A percentile compares a stretch with the other conserved stretches of the same genome.
Conservation (phyloP, 441 rosid species). For the Corymbia calophylla region DNA sequence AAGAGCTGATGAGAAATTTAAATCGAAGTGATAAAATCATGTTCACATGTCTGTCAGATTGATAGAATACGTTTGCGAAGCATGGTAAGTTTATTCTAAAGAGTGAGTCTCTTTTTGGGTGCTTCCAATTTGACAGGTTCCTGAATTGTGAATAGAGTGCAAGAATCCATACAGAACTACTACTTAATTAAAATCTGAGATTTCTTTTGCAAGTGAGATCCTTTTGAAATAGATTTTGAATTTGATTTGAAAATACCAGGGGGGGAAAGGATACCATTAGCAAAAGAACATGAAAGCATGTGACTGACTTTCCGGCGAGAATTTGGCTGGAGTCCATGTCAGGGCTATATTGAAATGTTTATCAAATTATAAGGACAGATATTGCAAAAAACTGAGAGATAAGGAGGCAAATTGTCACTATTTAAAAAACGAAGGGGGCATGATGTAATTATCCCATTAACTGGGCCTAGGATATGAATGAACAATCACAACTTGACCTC, state of each 20-base stretch:
- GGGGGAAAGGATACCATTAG: background rate
- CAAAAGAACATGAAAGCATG: too few relatives aligned
- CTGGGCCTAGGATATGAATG: too few relatives aligned
- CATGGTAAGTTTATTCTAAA: background rate
- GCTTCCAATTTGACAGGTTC: background rate
- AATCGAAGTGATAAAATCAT: background rate
- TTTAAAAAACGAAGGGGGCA: too few relatives aligned
- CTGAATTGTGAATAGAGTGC: background rate
- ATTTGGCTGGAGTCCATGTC: too few relatives aligned
- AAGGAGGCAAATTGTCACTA: too few relatives aligned
- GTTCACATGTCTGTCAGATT: background rate
- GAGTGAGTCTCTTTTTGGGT: background rate
- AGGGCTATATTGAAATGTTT: too few relatives aligned
- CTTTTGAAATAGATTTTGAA: background rate
- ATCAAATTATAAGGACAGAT: too few relatives aligned
- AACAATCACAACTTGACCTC: too few relatives aligned
- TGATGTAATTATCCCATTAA: too few relatives aligned
- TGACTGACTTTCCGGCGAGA: too few relatives aligned
- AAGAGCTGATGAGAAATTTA: background rate
- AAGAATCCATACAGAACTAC: background rate
- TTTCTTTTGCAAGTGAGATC: background rate
- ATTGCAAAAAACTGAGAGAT: too few relatives aligned
- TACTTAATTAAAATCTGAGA: background rate
- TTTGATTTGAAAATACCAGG: background rate
- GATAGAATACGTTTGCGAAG: background rate